A percentile compares a stretch with the other conserved stretches of the same genome.
phyloP scores from a whole-genome alignment of 2,329 filamentous ascomycete genomes.

The Ceratocystis ficicola region DNA sequence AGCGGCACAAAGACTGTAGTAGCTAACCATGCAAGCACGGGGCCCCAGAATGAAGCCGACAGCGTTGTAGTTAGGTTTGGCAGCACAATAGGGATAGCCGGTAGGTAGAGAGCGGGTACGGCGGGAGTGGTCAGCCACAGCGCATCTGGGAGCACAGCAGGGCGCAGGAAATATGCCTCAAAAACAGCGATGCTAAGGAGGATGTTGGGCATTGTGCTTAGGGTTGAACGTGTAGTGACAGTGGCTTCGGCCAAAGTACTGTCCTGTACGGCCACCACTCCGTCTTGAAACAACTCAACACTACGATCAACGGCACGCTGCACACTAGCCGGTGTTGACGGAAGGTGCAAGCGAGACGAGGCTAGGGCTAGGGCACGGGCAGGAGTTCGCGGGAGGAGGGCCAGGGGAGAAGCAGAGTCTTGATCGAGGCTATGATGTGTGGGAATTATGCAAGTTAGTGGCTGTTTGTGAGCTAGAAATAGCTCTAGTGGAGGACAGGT shows the following conservation, averaged over 20 bases:
- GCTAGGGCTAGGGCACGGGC: slow-evolving; percentile 43
- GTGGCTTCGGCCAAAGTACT: slow-evolving; percentile 56
- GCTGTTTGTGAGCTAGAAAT: background rate
- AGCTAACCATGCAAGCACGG: slow-evolving; percentile 61
- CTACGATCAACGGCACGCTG: slow-evolving; percentile 63
- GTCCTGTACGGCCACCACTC: slow-evolving; percentile 49
- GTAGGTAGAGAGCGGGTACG: slow-evolving; percentile 41
- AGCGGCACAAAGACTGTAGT: slow-evolving; percentile 62
- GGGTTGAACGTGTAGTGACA: slow-evolving; percentile 52
- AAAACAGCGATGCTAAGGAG: slow-evolving; percentile 55
- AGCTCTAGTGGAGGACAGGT: background rate
- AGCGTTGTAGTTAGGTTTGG: slow-evolving; percentile 74
- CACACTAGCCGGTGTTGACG: slow-evolving; percentile 67
- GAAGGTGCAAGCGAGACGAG: slow-evolving; percentile 53
- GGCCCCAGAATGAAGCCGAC: slow-evolving; percentile 70
- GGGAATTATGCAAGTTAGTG: background rate
- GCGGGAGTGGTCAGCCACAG: slow-evolving; percentile 63
- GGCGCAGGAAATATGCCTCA: slow-evolving; percentile 58
- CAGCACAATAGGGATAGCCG: slow-evolving; percentile 51
- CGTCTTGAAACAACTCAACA: slow-evolving; percentile 50
- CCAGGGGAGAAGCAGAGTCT: slow-evolving; percentile 1
- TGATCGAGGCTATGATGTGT: background rate
- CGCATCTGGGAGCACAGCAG: slow-evolving; percentile 56
- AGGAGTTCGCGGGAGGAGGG: slow-evolving; percentile 26
- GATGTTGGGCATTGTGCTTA: slow-evolving; percentile 62